These are phyloP conservation scores for Arthroderma uncinatum DNA, from an alignment of 2,329 filamentous ascomycete species.

Conservation along the genomic window DNA sequence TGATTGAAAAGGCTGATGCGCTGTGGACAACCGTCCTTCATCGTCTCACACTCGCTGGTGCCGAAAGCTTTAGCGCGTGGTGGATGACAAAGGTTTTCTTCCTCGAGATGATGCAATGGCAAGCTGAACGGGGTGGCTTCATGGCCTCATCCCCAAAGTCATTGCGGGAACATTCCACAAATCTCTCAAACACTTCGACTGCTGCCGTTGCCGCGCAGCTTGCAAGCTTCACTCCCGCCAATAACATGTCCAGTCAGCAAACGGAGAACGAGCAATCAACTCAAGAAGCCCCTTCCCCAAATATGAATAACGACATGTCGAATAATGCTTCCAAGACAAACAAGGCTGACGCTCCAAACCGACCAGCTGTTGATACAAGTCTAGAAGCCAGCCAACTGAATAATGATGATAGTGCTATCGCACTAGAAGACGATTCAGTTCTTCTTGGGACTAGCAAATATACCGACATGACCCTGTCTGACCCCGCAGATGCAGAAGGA, in stretches of 20 bases:
- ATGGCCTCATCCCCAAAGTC: slow-evolving; percentile 45
- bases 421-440: slow-evolving; percentile 44
- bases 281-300: slow-evolving; percentile 10
- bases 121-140: slow-evolving; percentile 83
- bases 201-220: background rate
- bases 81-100: slow-evolving; percentile 85
- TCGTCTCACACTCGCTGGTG: slow-evolving; percentile 35
- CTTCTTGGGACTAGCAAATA: slow-evolving; percentile 35
- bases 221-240: background rate
- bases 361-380: slow-evolving; percentile 13
- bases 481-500: slow-evolving; percentile 35
- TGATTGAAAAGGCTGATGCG: slow-evolving; percentile 35
- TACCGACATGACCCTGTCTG: slow-evolving; percentile 36
- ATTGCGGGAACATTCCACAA: slow-evolving; percentile 17
- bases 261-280: slow-evolving; percentile 10
- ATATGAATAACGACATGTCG: slow-evolving; percentile 15
- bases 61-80: slow-evolving; percentile 39
- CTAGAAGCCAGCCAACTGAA: slow-evolving; percentile 39
- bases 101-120: slow-evolving; percentile 85
- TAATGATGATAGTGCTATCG: slow-evolving; percentile 64
- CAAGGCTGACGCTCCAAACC: background rate
- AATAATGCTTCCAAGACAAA: slow-evolving; percentile 3
- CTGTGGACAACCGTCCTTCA: slow-evolving; percentile 36
- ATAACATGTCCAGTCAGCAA: background rate
- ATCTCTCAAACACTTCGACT: background rate